Conservation (phyloP, 2,329 filamentous ascomycete genomes). For the Aureobasidium sp. region DNA sequence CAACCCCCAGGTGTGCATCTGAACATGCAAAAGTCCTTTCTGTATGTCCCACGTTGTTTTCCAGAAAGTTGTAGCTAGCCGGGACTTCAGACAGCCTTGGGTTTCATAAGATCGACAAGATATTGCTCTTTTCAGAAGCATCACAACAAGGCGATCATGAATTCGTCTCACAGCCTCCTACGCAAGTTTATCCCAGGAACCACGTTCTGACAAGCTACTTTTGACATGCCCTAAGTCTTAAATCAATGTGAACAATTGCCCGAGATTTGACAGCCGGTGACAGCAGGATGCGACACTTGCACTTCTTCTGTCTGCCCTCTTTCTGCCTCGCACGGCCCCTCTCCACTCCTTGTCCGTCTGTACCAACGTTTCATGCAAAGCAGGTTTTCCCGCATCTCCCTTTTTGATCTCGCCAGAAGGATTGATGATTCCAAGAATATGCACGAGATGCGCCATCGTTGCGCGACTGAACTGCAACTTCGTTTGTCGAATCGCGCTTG, state of each 20-base stretch:
- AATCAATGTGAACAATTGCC: background rate
- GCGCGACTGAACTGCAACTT: background rate
- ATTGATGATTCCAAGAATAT: background rate
- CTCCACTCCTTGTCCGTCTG: background rate
- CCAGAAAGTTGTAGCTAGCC: background rate
- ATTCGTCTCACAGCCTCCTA: background rate
- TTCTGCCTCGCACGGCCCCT: background rate
- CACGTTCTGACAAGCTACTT: background rate
- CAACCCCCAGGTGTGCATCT: background rate
- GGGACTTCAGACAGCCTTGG: background rate
- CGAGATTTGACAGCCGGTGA: background rate
- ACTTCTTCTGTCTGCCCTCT: background rate
- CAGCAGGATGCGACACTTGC: background rate
- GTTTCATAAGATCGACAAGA: slow-evolving; percentile 2
- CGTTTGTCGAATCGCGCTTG: background rate
- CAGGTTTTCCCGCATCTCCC: background rate
- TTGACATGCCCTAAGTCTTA: background rate
- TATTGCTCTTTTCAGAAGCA: background rate
- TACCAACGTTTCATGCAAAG: slow-evolving; percentile 9
- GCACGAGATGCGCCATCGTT: slow-evolving; percentile 1
- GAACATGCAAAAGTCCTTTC: background rate
- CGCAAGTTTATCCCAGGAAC: background rate
- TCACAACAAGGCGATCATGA: background rate
- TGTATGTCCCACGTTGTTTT: background rate
- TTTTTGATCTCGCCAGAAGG: background rate